phyloP scores from a whole-genome alignment of 352 stramenopile genomes.

The Aphanomyces cochlioides region DNA sequence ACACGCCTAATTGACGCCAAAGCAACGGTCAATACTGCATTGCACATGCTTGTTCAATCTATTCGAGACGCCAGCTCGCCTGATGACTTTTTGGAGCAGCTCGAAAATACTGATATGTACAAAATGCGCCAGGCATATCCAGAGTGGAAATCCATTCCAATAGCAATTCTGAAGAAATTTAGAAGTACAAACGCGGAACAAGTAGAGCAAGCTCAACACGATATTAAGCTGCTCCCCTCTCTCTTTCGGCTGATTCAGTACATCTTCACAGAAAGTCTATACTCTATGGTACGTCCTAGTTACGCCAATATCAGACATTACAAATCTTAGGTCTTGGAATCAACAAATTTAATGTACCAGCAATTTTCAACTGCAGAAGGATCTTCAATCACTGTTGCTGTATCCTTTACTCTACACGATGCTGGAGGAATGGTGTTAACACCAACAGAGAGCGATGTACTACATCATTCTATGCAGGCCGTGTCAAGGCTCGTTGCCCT shows the following conservation, averaged over 20 bases:
- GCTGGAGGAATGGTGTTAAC: neutral
- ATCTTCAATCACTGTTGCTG: conserved; percentile 20
- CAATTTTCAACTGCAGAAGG: neutral
- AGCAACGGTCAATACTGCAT: conserved; percentile 45
- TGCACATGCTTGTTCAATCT: conserved; percentile 52
- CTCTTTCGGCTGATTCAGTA: conserved; percentile 65
- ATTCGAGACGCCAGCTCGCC: conserved; percentile 44
- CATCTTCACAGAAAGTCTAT: conserved; percentile 65
- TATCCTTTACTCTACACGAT: conserved; percentile 8
- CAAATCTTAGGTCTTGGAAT: conserved; percentile 13
- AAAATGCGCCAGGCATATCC: conserved; percentile 48
- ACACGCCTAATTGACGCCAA: conserved; percentile 66
- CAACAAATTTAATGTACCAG: neutral
- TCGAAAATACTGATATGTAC: conserved; percentile 45
- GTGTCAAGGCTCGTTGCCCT: conserved; percentile 53
- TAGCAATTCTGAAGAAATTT: conserved; percentile 41
- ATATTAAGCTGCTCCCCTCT: conserved; percentile 46
- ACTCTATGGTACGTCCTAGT: conserved; percentile 50
- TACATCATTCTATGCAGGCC: conserved; percentile 49
- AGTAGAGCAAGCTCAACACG: conserved; percentile 43
- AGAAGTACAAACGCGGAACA: conserved; percentile 39
- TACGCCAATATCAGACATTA: neutral
- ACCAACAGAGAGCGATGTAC: conserved; percentile 38
- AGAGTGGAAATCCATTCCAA: conserved; percentile 63
- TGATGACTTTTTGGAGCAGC: conserved; percentile 45